These are phyloP conservation scores for Coemansia sp. DNA, from an alignment of 192 early-diverging fungal species.

Conservation along the genomic window DNA sequence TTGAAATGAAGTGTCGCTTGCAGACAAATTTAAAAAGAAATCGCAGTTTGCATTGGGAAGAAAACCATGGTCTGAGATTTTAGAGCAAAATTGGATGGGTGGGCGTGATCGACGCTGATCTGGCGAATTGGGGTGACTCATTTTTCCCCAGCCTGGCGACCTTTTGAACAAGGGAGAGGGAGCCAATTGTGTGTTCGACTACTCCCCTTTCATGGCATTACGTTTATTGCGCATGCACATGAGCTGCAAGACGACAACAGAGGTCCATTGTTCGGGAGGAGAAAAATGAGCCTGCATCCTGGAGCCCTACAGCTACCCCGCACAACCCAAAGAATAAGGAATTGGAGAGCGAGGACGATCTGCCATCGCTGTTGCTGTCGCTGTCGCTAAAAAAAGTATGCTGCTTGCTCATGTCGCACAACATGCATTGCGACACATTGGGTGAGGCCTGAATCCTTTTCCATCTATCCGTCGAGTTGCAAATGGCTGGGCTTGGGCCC, in stretches of 20 bases:
- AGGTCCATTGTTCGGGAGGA: neutral
- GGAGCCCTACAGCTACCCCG: neutral
- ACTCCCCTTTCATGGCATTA: neutral
- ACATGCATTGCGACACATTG: neutral
- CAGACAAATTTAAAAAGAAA: neutral
- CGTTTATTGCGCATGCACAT: neutral
- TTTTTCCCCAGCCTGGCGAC: no score
- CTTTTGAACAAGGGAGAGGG: neutral
- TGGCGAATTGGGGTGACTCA: neutral
- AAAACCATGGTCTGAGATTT: neutral
- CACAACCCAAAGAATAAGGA: neutral
- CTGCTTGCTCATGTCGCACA: constrained; percentile 1
- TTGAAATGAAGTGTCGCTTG: neutral
- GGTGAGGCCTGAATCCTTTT: neutral
- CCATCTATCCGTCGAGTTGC: neutral
- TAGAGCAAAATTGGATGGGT: neutral
- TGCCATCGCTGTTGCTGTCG: neutral
- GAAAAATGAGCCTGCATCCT: neutral
- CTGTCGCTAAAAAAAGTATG: neutral
- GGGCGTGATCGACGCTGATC: neutral
- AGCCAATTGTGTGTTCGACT: neutral
- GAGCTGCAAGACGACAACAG: constrained; percentile 1
- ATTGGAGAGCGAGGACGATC: neutral
- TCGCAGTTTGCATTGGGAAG: neutral
- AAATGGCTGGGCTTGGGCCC: neutral